These are phyloP conservation scores for Populus deltoides DNA, from an alignment of 345 rosid species.

Conservation along the genomic window DNA sequence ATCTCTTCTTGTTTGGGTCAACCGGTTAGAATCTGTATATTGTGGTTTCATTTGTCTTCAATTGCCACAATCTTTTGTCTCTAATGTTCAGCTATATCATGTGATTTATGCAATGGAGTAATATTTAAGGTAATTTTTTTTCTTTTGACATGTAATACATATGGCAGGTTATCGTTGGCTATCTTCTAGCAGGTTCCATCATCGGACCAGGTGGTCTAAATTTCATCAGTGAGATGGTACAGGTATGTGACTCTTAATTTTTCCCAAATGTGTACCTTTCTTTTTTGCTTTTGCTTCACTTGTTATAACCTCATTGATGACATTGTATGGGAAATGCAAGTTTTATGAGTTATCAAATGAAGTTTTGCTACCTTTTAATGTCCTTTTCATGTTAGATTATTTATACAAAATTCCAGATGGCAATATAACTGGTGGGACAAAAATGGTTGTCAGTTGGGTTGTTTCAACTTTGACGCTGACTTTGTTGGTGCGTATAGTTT, in stretches of 20 bases:
- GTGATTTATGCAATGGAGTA: constrained; percentile 11
- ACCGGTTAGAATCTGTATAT: constrained; percentile 61
- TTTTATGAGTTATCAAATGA: background rate
- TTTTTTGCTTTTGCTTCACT: background rate
- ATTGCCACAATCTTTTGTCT: background rate
- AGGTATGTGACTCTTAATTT: constrained; percentile 45
- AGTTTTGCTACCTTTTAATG: background rate
- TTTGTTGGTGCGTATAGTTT: background rate
- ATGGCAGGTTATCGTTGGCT: constrained; percentile 86
- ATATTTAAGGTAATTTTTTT: background rate
- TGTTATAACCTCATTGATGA: background rate
- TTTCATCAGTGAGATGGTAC: constrained; percentile 98
- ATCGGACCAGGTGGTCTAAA: constrained; percentile 98
- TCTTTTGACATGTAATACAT: constrained; percentile 2
- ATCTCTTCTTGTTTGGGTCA: constrained; percentile 92
- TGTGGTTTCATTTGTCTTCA: constrained; percentile 18
- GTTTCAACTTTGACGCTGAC: background rate
- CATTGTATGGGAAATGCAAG: background rate
- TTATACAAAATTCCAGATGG: background rate
- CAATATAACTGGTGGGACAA: background rate
- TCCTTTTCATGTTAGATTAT: background rate
- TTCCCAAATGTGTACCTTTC: background rate
- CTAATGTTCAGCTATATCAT: constrained; percentile 7
- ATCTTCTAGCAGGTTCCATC: constrained; percentile 94
- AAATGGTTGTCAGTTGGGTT: background rate